phyloP scores from a whole-genome alignment of 768 basidiomycete species.

The Ephemerocybe angulata region DNA sequence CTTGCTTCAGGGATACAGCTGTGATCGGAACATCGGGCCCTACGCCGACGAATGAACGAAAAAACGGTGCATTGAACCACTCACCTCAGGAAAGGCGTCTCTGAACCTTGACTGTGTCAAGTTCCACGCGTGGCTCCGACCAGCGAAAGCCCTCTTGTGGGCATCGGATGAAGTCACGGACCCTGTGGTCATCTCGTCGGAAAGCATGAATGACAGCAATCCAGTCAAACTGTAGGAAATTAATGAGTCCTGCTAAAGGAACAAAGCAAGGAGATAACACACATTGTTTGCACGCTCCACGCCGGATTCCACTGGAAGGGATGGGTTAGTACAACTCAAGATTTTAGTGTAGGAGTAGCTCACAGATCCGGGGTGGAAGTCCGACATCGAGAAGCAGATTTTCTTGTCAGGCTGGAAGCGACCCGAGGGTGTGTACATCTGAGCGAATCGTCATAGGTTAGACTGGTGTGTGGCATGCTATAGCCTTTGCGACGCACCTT shows the following conservation, averaged over 20 bases:
- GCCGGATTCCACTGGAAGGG: slow-evolving; percentile 85
- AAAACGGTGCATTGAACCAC: slow-evolving; percentile 22
- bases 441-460: slow-evolving; percentile 1
- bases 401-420: slow-evolving; percentile 90
- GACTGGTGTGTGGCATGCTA: not conserved
- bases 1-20: too few relatives aligned
- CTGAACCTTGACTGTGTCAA: slow-evolving; percentile 71
- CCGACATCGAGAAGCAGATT: slow-evolving; percentile 98
- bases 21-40: too few relatives aligned
- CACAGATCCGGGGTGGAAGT: slow-evolving; percentile 87
- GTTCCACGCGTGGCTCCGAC: slow-evolving; percentile 85
- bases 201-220: slow-evolving; percentile 89
- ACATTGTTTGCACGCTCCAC: slow-evolving; percentile 95
- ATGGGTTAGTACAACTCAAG: slow-evolving; percentile 3
- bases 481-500: slow-evolving; percentile 51
- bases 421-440: slow-evolving; percentile 92
- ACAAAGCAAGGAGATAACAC: slow-evolving; percentile 27
- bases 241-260: not conserved
- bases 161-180: slow-evolving; percentile 75
- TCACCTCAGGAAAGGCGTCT: slow-evolving; percentile 86
- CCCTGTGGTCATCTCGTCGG: slow-evolving; percentile 96
- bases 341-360: slow-evolving; percentile 27
- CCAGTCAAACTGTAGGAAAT: slow-evolving; percentile 73
- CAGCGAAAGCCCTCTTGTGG: slow-evolving; percentile 76
- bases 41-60: not conserved